Evolutionary conservation across 805 yeast species (phyloP).

Genomic region (Yamadazyma kitorensis): DNA sequence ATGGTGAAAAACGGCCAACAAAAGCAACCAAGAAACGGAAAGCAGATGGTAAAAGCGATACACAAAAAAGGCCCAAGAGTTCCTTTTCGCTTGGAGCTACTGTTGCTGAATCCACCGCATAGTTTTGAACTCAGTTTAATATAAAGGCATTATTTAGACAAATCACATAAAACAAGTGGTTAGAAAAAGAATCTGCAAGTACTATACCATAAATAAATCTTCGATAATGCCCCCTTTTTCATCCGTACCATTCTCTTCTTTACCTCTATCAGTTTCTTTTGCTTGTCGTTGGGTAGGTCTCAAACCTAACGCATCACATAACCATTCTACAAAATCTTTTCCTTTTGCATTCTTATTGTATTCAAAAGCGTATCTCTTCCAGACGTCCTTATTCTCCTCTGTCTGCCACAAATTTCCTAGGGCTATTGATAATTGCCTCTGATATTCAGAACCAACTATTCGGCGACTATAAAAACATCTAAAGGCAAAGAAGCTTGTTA

Average conservation of each 20-base stretch:
- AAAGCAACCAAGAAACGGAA: conserved; percentile 47
- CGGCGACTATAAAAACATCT: conserved; percentile 25
- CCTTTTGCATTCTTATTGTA: conserved; percentile 17
- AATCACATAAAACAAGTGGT: conserved; percentile 3
- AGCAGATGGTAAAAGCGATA: conserved; percentile 13
- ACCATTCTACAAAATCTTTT: conserved; percentile 19
- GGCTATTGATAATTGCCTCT: conserved; percentile 20
- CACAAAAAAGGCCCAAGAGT: conserved; percentile 23
- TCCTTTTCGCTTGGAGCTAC: conserved; percentile 3
- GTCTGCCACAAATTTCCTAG: conserved; percentile 25
- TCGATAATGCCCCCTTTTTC: background rate
- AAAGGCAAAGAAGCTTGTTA: conserved; percentile 31
- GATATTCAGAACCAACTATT: conserved; percentile 18
- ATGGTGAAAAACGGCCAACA: conserved; percentile 71
- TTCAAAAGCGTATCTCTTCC: conserved; percentile 30
- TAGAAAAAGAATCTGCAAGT: conserved; percentile 6
- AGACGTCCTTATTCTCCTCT: conserved; percentile 21
- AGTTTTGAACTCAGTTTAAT: no score
- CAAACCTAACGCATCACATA: conserved; percentile 13
- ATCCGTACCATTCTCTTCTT: background rate
- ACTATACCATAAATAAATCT: background rate
- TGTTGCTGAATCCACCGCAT: background rate
- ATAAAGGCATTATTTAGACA: no score
- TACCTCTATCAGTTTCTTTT: background rate
- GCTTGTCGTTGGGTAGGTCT: background rate